These are phyloP conservation scores for Pugionium dolabratum DNA, from an alignment of 345 rosid genomes.

Conservation along the genomic window DNA sequence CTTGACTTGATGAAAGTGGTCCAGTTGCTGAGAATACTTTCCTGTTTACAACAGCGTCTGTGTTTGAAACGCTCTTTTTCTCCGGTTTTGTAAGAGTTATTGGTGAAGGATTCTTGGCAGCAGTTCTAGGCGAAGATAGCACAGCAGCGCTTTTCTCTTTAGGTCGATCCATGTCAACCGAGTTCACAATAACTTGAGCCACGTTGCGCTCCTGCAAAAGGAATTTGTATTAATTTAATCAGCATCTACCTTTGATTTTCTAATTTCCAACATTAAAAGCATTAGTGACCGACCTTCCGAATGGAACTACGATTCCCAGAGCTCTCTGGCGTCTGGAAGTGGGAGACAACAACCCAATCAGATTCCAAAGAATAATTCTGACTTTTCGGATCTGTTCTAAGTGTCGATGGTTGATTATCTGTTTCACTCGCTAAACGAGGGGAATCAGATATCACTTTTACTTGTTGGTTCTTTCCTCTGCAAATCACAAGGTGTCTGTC, in stretches of 20 bases:
- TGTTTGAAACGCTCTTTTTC: slow-evolving; percentile 42
- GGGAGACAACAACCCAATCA: slow-evolving; percentile 53
- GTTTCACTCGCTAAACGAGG: slow-evolving; percentile 49
- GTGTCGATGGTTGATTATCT: slow-evolving; percentile 49
- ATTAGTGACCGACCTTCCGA: slow-evolving; percentile 49
- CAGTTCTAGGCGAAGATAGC: slow-evolving; percentile 57
- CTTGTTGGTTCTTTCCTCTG: slow-evolving; percentile 60
- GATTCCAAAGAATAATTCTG: slow-evolving; percentile 47
- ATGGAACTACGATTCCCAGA: slow-evolving; percentile 43
- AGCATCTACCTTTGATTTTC: neutral
- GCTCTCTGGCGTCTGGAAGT: slow-evolving; percentile 43
- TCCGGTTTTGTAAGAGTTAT: slow-evolving; percentile 51
- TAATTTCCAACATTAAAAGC: slow-evolving; percentile 4
- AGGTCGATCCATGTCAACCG: slow-evolving; percentile 55
- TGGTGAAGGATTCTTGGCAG: slow-evolving; percentile 43
- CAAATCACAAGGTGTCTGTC: slow-evolving; percentile 14
- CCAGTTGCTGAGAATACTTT: slow-evolving; percentile 47
- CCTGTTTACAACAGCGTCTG: slow-evolving; percentile 42
- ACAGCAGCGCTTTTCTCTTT: slow-evolving; percentile 59
- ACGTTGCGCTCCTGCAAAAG: slow-evolving; percentile 32
- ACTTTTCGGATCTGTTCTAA: slow-evolving; percentile 48
- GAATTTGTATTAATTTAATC: neutral
- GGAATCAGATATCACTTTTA: slow-evolving; percentile 48
- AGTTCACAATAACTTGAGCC: slow-evolving; percentile 20
- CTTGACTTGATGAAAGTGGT: slow-evolving; percentile 46